Base-by-base conservation (phyloP, 768 basidiomycete genomes). In the Suillus cothurnatus region DNA sequence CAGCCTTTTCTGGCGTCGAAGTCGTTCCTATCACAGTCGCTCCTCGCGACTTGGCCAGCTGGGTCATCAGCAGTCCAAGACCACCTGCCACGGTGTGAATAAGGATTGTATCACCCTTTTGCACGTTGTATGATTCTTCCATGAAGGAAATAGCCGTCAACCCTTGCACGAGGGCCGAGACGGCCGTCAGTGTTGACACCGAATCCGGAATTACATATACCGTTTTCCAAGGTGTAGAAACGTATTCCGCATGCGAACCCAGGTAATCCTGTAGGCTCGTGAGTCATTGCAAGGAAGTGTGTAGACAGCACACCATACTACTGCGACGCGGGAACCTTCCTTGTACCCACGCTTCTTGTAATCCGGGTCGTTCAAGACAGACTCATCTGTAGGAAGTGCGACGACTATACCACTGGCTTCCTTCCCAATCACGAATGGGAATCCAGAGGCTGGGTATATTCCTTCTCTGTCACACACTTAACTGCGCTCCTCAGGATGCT, bases 41-140 rank as follows among this genome's bases (percentile, higher is more conserved):
- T 6, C 97, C 97, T 23, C 86, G 81, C 52, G 81, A 79, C 73
- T 86, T 89, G 45, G 88, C 87, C 38, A 92, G 73, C 78, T 97
- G 90, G 11, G 85, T 81, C 62, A 89, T 82, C 36, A 90, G 73
- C 32, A 90, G 80, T 3, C 88, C 97, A 12, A 97, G 82, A 14
- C 96, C 95, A 38, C 97, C 97, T 0, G 97, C 95, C 39, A 97
- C 85, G 38, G 97, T 96, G 73, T 97, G 93, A 2, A 98, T 85
- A 58, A 97, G 83, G 63, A 96, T 87, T 56, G 80, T 84, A 71
- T 97, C 94, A 2, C 86, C 91, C 70, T 85, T 85, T 75, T 95
- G 84, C 64, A 96, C 91, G 52, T 88, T 78, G 76, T 98, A 93
- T 9, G 94, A 88, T 74, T 99, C 97, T 57, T 88, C 89, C 68